Evolutionary conservation across 2,329 filamentous ascomycete species (phyloP).

Genomic region (Thermoascus crustaceus): DNA sequence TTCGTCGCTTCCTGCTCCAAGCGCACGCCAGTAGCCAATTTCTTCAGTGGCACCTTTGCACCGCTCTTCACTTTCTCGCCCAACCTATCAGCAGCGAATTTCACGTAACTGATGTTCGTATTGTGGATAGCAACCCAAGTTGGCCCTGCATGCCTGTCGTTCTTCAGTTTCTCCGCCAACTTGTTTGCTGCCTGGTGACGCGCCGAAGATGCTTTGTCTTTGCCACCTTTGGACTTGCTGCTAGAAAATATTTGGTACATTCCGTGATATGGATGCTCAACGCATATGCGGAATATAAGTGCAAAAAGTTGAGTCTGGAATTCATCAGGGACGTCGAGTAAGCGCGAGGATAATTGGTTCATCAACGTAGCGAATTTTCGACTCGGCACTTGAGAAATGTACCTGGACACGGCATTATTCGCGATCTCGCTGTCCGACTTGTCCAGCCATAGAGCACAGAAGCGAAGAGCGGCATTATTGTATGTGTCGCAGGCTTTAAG

Average conservation of each 20-base stretch:
- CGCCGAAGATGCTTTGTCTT: conserved; percentile 66
- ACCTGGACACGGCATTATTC: conserved; percentile 64
- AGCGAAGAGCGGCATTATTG: conserved; percentile 82
- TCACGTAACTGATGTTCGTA: conserved; percentile 59
- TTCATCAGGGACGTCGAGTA: conserved; percentile 58
- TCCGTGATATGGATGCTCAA: conserved; percentile 90
- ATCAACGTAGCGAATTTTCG: conserved; percentile 87
- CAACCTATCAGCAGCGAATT: conserved; percentile 37
- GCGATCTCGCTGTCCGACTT: conserved; percentile 67
- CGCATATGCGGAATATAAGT: conserved; percentile 74
- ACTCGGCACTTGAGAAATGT: conserved; percentile 69
- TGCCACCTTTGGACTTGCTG: conserved; percentile 56
- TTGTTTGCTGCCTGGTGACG: conserved; percentile 65
- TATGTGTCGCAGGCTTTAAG: conserved; percentile 78
- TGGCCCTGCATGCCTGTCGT: conserved; percentile 41
- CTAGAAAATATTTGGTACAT: conserved; percentile 95
- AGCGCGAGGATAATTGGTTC: conserved; percentile 91
- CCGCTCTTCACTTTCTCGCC: conserved; percentile 61
- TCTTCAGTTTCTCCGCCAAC: conserved; percentile 55
- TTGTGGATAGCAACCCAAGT: conserved; percentile 67
- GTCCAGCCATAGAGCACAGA: conserved; percentile 91
- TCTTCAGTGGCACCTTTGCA: conserved; percentile 55
- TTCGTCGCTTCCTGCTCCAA: conserved; percentile 56
- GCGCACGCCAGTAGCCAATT: conserved; percentile 53
- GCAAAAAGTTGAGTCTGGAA: conserved; percentile 72